Evolutionary conservation across 441 rosid genomes (phyloP), one percentile per base, ranked within the genome.

Genomic region (Flueggea neowawraea): DNA sequence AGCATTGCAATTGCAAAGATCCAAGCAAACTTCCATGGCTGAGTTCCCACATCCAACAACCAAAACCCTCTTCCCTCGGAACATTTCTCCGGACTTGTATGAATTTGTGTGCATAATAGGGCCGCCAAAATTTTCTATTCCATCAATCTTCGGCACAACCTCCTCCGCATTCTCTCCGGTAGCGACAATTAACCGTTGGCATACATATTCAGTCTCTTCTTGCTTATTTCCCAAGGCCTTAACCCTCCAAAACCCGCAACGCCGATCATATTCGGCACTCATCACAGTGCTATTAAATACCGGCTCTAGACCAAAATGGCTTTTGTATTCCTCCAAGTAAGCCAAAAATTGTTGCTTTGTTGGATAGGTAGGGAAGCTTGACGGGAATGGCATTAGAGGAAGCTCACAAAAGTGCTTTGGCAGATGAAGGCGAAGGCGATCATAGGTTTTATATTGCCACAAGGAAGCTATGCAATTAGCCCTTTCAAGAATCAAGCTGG

Each of bases 11-110:
- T 88, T 83, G 83, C 87, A 89, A 61, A 91, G 94, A 68, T 91
- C 97, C 75, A 91, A 81, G 63, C 83, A 77, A 49, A 91, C 86
- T 65, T 91, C 97, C 97, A 91, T 91, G 45, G 96, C 97, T 0
- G 96, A 91, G 75, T 91, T 91, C 16, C 96, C 97, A 74, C 96
- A 91, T 1, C 97, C 97, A 59, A 91, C 87, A 0, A 88, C 97
- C 78, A 91, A 80, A 57, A 87, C 94, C 32, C 58, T 74, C 75
- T 82, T 79, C 48, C 72, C 82, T 9, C 65, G 45, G 62, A 83
- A 83, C 61, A 61, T 13, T 17, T 87, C 82, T 0, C 97, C 96
- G 1, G 75, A 78, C 65, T 72, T 86, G 54, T 91, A 88, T 0
- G 73, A 64, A 59, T 89, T 81, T 0, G 97, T 80, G 60, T 88